Percentiles rank a stretch among this genome's conserved stretches.
phyloP scores from a whole-genome alignment of 1,139 yeast genomes.

The Suhomyces taliae region DNA sequence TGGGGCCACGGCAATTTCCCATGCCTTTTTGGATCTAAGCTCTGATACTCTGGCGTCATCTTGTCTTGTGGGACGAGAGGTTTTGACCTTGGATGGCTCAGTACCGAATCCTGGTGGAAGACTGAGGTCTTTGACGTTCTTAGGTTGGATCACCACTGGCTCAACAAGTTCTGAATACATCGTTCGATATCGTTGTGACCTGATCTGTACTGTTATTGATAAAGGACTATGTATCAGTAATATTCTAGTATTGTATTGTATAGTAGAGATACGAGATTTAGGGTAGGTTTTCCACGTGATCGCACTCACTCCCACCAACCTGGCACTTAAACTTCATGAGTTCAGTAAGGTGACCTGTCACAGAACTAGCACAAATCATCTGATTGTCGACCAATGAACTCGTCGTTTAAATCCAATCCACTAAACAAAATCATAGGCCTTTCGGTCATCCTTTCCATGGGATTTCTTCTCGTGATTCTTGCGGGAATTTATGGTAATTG shows the following conservation, averaged over 20 bases:
- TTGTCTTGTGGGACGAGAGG: slow-evolving; percentile 6
- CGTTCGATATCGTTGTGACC: neutral
- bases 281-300: neutral
- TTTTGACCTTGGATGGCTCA: slow-evolving; percentile 5
- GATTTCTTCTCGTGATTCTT: slow-evolving; percentile 73
- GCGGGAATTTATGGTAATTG: slow-evolving; percentile 78
- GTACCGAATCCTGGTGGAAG: slow-evolving; percentile 15
- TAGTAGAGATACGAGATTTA: too few relatives aligned
- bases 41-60: slow-evolving; percentile 28
- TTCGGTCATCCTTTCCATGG: slow-evolving; percentile 71
- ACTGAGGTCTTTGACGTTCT: slow-evolving; percentile 5
- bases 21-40: slow-evolving; percentile 64
- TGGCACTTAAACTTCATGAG: neutral
- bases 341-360: too few relatives aligned
- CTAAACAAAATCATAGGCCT: slow-evolving; percentile 72
- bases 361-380: neutral
- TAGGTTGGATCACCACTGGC: slow-evolving; percentile 8
- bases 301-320: neutral
- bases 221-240: too few relatives aligned
- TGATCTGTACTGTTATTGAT: too few relatives aligned
- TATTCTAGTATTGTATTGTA: too few relatives aligned
- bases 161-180: slow-evolving; percentile 7
- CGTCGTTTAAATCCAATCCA: slow-evolving; percentile 47
- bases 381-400: slow-evolving; percentile 24
- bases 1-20: slow-evolving; percentile 85